Evolutionary conservation across 2,329 filamentous ascomycete species (phyloP), one percentile per base, ranked within the genome.

Genomic region (Xylariaceae sp.): DNA sequence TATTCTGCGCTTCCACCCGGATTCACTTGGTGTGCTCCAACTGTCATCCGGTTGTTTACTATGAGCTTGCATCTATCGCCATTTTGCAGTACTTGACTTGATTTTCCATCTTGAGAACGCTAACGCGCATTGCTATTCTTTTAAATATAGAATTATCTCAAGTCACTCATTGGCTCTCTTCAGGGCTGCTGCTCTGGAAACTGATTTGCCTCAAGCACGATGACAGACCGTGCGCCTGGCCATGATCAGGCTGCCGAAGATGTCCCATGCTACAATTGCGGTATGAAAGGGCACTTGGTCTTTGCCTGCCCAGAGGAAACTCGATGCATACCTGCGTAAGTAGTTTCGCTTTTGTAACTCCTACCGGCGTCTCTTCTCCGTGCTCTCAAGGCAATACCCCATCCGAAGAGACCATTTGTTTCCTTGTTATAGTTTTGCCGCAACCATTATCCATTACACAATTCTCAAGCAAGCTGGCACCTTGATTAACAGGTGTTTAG

Each of bases 271-370:
- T 69, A 70, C 43, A 70, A 70, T 50, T 70, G 68, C 60, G 68
- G 68, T 41, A 59, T 68, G 57, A 63, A 60, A 46, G 68, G 68
- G 26, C 68, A 70, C 56, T 56, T 68, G 55, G 68, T 69, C 51
- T 65, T 61, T 35, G 67, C 68, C 46, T 70, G 68, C 49, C 67
- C 68, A 7, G 67, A 70, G 52, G 67, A 68, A 37, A 64, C 67
- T 43, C 54, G 68, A 49, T 62, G 64, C 48, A 58, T 68, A n/a
- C 68, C 68, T 47, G 68, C 67, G 68, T 70, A 66, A 66, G 68
- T 64, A 41, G 19, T 53, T 19, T 35, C 53, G 19, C 34, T 51
- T 31, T 30, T 34, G 44, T 30, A 35, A 39, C 26, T 35, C 43
- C 47, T 41, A 45, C 19, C 5, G 29, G 19, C 29, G 43, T 42